A percentile compares a stretch with the other conserved stretches of the same genome.
Evolutionary conservation across 345 rosid genomes (phyloP).

Genomic region (Erysimum cheiranthoides): DNA sequence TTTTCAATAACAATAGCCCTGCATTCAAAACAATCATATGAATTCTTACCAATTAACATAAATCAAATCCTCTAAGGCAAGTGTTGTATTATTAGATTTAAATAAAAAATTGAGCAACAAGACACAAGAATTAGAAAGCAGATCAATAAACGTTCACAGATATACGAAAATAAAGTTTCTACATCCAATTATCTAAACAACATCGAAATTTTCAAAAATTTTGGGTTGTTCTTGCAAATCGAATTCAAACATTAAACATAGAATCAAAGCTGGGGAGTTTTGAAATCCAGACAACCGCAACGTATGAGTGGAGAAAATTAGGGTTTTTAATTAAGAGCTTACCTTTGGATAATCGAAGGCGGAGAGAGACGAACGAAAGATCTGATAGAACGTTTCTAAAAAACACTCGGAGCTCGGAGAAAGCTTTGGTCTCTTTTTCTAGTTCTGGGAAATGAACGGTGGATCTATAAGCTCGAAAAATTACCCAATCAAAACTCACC

Average conservation of each 20-base stretch:
- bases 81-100: background rate
- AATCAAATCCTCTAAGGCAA: background rate
- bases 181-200: background rate
- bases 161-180: background rate
- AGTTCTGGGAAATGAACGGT: constrained; percentile 26
- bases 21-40: background rate
- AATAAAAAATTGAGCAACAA: background rate
- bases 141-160: background rate
- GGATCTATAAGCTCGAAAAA: background rate
- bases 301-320: background rate
- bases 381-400: constrained; percentile 16
- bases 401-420: background rate
- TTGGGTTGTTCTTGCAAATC: background rate
- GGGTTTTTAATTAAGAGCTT: background rate
- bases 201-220: background rate
- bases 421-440: background rate
- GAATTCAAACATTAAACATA: background rate
- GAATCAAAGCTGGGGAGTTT: background rate
- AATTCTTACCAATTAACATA: background rate
- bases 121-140: background rate
- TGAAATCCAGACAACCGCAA: background rate
- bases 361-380: constrained; percentile 22
- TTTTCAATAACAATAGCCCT: constrained; percentile 45
- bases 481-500: background rate
- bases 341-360: constrained; percentile 34